Conservation (phyloP, 177 flowering plant genomes). For the Vitis hybrid region DNA sequence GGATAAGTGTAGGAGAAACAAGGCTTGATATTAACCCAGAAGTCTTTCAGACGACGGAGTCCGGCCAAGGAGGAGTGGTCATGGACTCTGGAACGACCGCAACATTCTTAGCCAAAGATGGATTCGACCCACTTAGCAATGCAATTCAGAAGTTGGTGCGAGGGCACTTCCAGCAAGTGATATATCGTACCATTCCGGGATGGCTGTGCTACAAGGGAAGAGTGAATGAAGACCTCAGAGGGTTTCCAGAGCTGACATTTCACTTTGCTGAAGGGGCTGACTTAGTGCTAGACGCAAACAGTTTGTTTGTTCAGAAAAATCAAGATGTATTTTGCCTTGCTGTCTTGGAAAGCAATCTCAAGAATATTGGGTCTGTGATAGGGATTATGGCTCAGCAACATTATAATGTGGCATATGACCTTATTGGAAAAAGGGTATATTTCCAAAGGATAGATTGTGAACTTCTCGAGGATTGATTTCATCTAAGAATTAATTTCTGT, state of each 20-base stretch:
- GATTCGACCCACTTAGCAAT: conserved; percentile 1
- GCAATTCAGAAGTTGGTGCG: conserved; percentile 14
- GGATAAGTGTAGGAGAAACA: conserved; percentile 28
- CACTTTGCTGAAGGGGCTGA: conserved; percentile 30
- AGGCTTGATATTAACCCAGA: conserved; percentile 14
- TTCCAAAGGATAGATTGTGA: conserved; percentile 30
- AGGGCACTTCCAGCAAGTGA: neutral
- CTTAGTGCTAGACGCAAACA: conserved; percentile 23
- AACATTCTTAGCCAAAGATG: conserved; percentile 11
- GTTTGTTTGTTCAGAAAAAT: conserved; percentile 17
- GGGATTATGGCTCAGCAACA: conserved; percentile 33
- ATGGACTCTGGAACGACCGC: conserved; percentile 25
- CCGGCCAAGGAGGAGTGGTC: conserved; percentile 22
- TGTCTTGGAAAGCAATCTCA: neutral
- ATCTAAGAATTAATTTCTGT: too few relatives aligned
- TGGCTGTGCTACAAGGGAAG: conserved; percentile 29
- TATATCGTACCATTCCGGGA: neutral
- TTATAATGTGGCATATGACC: conserved; percentile 33
- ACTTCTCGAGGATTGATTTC: conserved; percentile 4
- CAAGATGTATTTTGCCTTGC: conserved; percentile 27
- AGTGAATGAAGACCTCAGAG: conserved; percentile 18
- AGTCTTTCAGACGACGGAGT: neutral
- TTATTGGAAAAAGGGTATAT: conserved; percentile 11
- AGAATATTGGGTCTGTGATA: conserved; percentile 5
- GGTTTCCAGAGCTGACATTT: conserved; percentile 37